Base-by-base conservation (phyloP, 2,329 filamentous ascomycete species). In the Pseudogymnoascus sp. region DNA sequence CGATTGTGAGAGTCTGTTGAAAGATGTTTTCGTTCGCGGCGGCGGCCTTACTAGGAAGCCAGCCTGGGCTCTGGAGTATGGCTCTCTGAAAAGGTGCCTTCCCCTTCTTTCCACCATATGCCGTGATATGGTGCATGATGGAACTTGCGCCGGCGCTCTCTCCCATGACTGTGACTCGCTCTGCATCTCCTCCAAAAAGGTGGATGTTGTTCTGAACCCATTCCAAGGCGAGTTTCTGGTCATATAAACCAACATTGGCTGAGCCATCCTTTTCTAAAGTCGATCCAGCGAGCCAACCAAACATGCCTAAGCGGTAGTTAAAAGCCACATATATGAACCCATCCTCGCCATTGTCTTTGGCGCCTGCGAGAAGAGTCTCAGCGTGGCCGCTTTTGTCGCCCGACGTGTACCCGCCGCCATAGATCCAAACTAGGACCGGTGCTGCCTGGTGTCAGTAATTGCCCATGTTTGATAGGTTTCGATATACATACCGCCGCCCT, bases 201-300 rank as follows among this genome's bases (percentile, higher is more conserved):
- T 79, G 72, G 63, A 84, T 83, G 64, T 83, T 74, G 35, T 78
- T 69, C 62, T 81, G 77, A 3, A 85, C 76, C 84, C 84, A 86
- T 67, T 84, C 74, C 5, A 87, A 72, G 18, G 81, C 82, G 16
- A 83, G 73, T 10, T 80, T 75, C 68, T 85, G 83, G 64, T 85
- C 82, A 59, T 78, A 74, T 0, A 84, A 72, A 2, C 76, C 82
- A 6, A 76, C 77, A 67, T 84, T 84, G 2, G 78, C 73, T 2
- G 73, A 74, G 3, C 78, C 80, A 65, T 77, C 72, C 7, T 62
- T 67, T 35, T 77, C 74, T 44, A 80, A 72, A 21, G 71, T 78
- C 21, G 4, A 76, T 75, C 16, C 81, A 73, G 28, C 80, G 12
- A 73, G 69, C 60, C 69, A 71, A 5, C 73, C 72, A 25, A 71